These are phyloP conservation scores for Cercospora brassicicola DNA, from an alignment of 2,329 filamentous ascomycete genomes.

Conservation along the genomic window DNA sequence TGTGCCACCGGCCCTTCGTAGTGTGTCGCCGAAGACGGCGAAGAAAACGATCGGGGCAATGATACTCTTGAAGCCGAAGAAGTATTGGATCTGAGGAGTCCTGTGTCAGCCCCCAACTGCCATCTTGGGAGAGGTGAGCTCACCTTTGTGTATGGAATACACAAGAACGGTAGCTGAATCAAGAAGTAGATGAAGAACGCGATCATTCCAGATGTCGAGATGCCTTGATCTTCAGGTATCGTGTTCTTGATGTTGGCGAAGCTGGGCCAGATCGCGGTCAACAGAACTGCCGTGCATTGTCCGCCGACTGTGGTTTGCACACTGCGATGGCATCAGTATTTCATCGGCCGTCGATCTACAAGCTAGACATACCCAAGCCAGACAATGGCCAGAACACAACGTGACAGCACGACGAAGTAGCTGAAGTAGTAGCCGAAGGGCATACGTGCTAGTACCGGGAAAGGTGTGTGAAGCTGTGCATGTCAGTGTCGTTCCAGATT, in stretches of 20 bases:
- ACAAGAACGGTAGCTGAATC: constrained; percentile 54
- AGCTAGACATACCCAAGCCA: constrained; percentile 29
- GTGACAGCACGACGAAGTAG: constrained; percentile 36
- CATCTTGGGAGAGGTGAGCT: neutral
- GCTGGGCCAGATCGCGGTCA: constrained; percentile 57
- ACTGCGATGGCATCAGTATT: neutral
- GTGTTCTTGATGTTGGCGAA: constrained; percentile 55
- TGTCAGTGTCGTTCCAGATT: constrained; percentile 41
- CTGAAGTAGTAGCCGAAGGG: constrained; percentile 58
- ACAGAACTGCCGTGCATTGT: constrained; percentile 30
- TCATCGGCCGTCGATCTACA: neutral
- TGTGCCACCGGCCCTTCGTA: constrained; percentile 34
- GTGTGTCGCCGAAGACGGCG: constrained; percentile 36
- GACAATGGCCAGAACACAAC: constrained; percentile 36
- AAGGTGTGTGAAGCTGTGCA: constrained; percentile 53
- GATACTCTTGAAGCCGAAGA: constrained; percentile 46
- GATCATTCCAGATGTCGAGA: constrained; percentile 57
- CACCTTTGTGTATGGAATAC: constrained; percentile 52
- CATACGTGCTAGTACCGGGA: constrained; percentile 56
- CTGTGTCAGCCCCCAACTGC: neutral
- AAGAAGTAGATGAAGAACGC: constrained; percentile 59
- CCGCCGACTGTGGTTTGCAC: constrained; percentile 35
- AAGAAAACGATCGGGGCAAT: constrained; percentile 39
- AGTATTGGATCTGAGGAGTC: constrained; percentile 27
- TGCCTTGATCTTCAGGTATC: constrained; percentile 53